Evolutionary conservation across 108 stramenopile species (phyloP), one percentile per base, ranked within the genome.

Genomic region (Nannochloropsis oceanica): DNA sequence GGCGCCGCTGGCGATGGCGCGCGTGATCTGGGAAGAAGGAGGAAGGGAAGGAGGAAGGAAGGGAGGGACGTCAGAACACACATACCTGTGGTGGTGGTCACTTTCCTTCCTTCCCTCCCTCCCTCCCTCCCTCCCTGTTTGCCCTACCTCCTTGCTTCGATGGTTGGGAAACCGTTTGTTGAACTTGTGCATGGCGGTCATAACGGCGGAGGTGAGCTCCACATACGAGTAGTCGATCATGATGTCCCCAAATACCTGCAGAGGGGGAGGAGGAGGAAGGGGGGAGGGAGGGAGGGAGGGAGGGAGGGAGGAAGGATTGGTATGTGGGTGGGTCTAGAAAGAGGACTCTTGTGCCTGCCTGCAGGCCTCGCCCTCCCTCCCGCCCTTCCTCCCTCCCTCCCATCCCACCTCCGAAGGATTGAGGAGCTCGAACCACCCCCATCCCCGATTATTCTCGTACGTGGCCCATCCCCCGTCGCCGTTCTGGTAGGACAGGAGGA

Each of bases 181-280:
- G 85, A 98, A 99, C n/a, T 96, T 94, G 14, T 85, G 91, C 80
- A 99, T 89, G 11, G 95, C 99, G 12, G 95, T 95, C 85, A 97
- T 83, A 79, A 92, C 93, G n/a, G 99, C 97, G 92, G 97, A 97
- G 46, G 94, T 94, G 90, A 96, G 97, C 90, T 99, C 99, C 12
- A 95, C 95, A 90, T 99, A 99, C 11, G 96, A 96, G 88, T 99
- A 99, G 86, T 99, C 99, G 87, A 99, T 98, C 99, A 99, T 99
- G 87, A 99, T 99, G 87, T 98, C 96, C 13, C 99, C 99, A 89
- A 99, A 99, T 0, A 96, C 97, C 86, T 99, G 97, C 43, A 93
- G 93, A 8, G 99, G 99, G 92, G 3, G 34, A 8, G 26, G 7
- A 7, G 73, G 22, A 73, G n/a, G 73, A n/a, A 73, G n/a, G 22